phyloP scores from a whole-genome alignment of 805 yeast genomes.

The Teunomyces atbi region DNA sequence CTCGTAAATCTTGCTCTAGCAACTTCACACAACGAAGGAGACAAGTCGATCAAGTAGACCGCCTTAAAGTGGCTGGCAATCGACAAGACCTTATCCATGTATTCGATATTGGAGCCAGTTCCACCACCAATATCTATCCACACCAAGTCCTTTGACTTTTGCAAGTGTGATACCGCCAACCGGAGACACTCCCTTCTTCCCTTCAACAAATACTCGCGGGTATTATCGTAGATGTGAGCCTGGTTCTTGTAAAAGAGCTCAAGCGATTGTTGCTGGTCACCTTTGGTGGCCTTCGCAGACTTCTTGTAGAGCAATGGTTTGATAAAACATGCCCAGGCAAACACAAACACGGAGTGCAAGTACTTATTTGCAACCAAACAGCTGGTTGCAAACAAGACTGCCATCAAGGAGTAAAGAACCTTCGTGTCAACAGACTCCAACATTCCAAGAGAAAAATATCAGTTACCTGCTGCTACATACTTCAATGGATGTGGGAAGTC shows the following conservation, averaged over 20 bases:
- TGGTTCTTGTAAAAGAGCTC: slow-evolving; percentile 75
- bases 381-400: neutral
- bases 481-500: neutral
- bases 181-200: slow-evolving; percentile 68
- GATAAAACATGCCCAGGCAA: slow-evolving; percentile 54
- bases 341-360: slow-evolving; percentile 24
- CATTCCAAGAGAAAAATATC: neutral
- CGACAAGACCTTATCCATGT: slow-evolving; percentile 59
- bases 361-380: slow-evolving; percentile 5
- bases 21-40: slow-evolving; percentile 72
- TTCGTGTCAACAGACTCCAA: neutral
- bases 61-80: slow-evolving; percentile 54
- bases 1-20: slow-evolving; percentile 57
- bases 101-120: slow-evolving; percentile 78
- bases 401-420: neutral
- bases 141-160: slow-evolving; percentile 44
- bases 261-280: slow-evolving; percentile 56
- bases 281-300: slow-evolving; percentile 15
- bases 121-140: slow-evolving; percentile 89
- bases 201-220: slow-evolving; percentile 62
- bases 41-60: slow-evolving; percentile 69
- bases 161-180: slow-evolving; percentile 58
- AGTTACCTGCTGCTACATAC: neutral
- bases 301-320: slow-evolving; percentile 49
- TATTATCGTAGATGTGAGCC: slow-evolving; percentile 73